Percentiles rank a stretch among this genome's conserved stretches.
Conservation (phyloP, 2,329 filamentous ascomycete species). For the Cladosporium sp. region DNA sequence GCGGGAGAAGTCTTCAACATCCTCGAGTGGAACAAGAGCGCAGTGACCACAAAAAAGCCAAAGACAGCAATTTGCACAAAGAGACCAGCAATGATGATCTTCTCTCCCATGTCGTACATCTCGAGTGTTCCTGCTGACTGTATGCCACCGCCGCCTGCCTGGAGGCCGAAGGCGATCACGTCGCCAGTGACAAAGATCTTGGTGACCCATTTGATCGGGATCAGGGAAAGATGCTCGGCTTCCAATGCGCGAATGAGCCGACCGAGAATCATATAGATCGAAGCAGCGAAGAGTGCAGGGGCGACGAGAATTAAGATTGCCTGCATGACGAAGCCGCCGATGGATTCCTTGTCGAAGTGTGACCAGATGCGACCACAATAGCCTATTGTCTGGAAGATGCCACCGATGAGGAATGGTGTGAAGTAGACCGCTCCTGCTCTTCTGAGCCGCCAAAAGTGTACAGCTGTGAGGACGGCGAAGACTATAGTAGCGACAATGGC, state of each 20-base stretch:
- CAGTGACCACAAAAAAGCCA: slow-evolving; percentile 54
- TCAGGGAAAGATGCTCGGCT: slow-evolving; percentile 45
- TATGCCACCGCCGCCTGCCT: slow-evolving; percentile 50
- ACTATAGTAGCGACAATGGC: slow-evolving; percentile 50
- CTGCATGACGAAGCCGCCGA: slow-evolving; percentile 47
- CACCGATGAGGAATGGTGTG: slow-evolving; percentile 48
- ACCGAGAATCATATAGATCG: slow-evolving; percentile 54
- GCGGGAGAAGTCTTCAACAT: slow-evolving; percentile 29
- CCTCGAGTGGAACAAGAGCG: slow-evolving; percentile 52
- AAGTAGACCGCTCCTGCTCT: slow-evolving; percentile 53
- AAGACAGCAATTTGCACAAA: slow-evolving; percentile 60
- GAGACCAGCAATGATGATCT: slow-evolving; percentile 58
- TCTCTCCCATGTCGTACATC: slow-evolving; percentile 44
- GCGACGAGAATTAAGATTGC: slow-evolving; percentile 49
- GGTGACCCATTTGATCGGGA: slow-evolving; percentile 50
- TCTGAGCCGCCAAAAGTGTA: slow-evolving; percentile 46
- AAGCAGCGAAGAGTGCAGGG: slow-evolving; percentile 51
- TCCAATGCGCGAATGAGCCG: slow-evolving; percentile 46
- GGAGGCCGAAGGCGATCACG: slow-evolving; percentile 53
- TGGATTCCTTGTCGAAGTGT: slow-evolving; percentile 31
- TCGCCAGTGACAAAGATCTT: slow-evolving; percentile 58
- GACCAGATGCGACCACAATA: slow-evolving; percentile 40
- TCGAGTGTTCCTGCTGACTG: slow-evolving; percentile 32
- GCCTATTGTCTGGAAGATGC: slow-evolving; percentile 48
- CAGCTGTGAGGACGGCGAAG: slow-evolving; percentile 45